These are phyloP conservation scores for Endoconidiophora laricicola DNA, from an alignment of 2,329 filamentous ascomycete species.

Conservation along the genomic window DNA sequence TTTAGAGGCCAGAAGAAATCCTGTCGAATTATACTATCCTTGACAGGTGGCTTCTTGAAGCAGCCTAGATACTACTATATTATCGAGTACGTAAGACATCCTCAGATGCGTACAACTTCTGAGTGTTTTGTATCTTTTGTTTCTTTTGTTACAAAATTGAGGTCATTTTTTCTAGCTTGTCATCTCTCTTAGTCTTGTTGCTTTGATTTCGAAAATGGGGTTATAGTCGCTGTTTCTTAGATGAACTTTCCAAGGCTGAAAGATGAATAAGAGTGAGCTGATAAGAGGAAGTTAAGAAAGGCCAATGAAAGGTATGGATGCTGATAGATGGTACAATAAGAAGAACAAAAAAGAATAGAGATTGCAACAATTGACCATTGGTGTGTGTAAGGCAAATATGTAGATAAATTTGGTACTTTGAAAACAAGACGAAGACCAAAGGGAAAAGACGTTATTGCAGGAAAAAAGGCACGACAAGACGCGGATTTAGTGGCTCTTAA, in stretches of 20 bases:
- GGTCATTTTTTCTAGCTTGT: background rate
- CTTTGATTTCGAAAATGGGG: background rate
- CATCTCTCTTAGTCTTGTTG: background rate
- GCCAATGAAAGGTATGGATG: too few species aligned
- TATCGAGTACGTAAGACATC: too few species aligned
- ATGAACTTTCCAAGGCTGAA: background rate
- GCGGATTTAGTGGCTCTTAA: constrained; percentile 30
- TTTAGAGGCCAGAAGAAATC: too few species aligned
- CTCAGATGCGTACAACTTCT: background rate
- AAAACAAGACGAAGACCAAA: constrained; percentile 4
- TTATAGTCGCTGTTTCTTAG: background rate
- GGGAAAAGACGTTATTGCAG: background rate
- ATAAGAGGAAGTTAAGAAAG: too few species aligned
- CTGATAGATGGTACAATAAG: too few species aligned
- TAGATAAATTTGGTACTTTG: background rate
- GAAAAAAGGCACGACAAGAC: background rate
- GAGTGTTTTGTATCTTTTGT: background rate
- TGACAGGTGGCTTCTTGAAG: too few species aligned
- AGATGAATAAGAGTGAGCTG: background rate
- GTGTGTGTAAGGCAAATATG: background rate
- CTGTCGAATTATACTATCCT: too few species aligned
- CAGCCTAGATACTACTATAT: too few species aligned
- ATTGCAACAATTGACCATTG: too few species aligned
- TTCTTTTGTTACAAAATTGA: constrained; percentile 8
- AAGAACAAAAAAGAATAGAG: too few species aligned